Conservation (phyloP, 352 stramenopile species). For the Plasmopara viticola region DNA sequence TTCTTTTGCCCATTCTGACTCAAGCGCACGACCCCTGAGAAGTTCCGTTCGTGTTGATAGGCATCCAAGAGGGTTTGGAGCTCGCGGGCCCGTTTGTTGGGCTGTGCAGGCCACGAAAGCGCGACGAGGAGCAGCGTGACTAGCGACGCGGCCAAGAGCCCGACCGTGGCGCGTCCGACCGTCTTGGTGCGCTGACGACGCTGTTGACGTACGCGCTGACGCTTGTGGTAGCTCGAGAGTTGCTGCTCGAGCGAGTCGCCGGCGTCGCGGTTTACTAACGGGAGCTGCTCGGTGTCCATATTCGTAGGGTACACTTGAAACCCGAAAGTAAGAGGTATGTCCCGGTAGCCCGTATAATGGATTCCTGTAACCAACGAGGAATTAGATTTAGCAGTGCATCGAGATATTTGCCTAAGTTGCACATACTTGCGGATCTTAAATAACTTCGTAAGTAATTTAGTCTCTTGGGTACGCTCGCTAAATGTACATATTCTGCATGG, state of each 20-base stretch:
- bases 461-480: too few species aligned
- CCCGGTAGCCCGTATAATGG: background rate
- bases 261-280: constrained; percentile 21
- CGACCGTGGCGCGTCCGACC: constrained; percentile 32
- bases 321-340: background rate
- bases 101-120: constrained; percentile 31
- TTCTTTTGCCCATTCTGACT: constrained; percentile 45
- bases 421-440: too few species aligned
- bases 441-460: too few species aligned
- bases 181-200: constrained; percentile 18
- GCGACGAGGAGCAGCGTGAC: constrained; percentile 30
- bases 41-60: constrained; percentile 31
- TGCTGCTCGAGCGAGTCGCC: constrained; percentile 29
- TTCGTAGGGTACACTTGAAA: background rate
- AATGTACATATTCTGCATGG: too few species aligned
- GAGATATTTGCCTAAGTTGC: too few species aligned
- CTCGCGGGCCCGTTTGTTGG: constrained; percentile 25
- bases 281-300: constrained; percentile 27
- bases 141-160: constrained; percentile 27
- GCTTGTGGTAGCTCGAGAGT: constrained; percentile 28
- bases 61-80: constrained; percentile 23
- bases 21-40: constrained; percentile 49
- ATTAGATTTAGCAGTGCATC: too few species aligned
- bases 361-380: too few species aligned
- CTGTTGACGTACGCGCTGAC: constrained; percentile 15